These are phyloP conservation scores for Silene vulgaris DNA, from an alignment of 179 eudicot species.

Conservation along the genomic window DNA sequence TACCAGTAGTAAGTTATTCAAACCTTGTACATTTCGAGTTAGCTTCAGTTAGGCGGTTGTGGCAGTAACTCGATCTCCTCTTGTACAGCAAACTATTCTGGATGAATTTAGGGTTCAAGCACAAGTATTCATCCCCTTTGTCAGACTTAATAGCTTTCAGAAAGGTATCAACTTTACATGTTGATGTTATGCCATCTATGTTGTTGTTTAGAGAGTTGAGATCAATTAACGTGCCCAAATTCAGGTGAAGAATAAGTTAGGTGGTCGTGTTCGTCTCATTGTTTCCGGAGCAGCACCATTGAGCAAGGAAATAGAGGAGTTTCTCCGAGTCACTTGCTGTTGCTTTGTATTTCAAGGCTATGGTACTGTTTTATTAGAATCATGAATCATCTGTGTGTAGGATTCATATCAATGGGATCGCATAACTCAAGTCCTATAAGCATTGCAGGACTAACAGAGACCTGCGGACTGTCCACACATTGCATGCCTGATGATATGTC, in stretches of 20 bases:
- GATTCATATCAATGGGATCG: background rate
- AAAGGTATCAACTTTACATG: slow-evolving; percentile 43
- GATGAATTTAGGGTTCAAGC: slow-evolving; percentile 85
- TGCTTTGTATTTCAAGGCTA: slow-evolving; percentile 90
- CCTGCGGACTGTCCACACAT: slow-evolving; percentile 69
- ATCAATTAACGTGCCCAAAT: background rate
- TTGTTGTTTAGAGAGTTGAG: background rate
- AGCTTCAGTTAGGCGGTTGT: background rate
- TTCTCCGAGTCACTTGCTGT: slow-evolving; percentile 82
- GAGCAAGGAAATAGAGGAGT: slow-evolving; percentile 86
- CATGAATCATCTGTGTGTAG: background rate
- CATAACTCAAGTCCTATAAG: background rate
- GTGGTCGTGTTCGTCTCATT: slow-evolving; percentile 74
- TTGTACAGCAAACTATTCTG: slow-evolving; percentile 70
- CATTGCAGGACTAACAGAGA: slow-evolving; percentile 76
- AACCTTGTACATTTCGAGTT: background rate
- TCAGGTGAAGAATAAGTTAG: slow-evolving; percentile 67
- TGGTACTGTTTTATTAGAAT: slow-evolving; percentile 38
- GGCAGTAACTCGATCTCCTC: background rate
- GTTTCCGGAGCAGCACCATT: slow-evolving; percentile 91
- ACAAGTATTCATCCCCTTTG: slow-evolving; percentile 77
- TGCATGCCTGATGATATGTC: slow-evolving; percentile 86
- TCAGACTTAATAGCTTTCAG: slow-evolving; percentile 84
- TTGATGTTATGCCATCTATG: background rate
- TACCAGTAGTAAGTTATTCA: slow-evolving; percentile 59